phyloP scores from a whole-genome alignment of 495 filamentous ascomycete species.

The Parathielavia appendiculata region DNA sequence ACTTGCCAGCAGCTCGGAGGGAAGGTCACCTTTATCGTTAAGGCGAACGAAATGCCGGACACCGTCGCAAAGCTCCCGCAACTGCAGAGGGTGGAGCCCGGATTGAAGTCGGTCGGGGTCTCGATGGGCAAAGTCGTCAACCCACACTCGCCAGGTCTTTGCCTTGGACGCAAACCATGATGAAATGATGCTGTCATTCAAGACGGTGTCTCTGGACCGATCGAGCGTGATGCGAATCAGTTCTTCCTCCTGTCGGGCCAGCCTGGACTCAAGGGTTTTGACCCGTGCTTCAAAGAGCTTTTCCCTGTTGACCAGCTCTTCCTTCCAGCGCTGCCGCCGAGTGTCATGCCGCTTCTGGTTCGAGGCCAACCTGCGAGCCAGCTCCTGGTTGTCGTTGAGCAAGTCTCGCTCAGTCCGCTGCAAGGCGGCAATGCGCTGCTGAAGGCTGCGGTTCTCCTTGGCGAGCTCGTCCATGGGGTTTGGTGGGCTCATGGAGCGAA shows the following conservation, averaged over 20 bases:
- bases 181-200: not conserved
- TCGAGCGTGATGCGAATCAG: not conserved
- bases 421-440: conserved; percentile 24
- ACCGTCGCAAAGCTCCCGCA: conserved; percentile 19
- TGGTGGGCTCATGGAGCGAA: conserved; percentile 3
- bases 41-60: conserved; percentile 22
- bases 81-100: conserved; percentile 21
- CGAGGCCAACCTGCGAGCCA: conserved; percentile 3
- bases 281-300: conserved; percentile 15
- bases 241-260: conserved; percentile 15
- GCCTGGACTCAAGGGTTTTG: conserved; percentile 11
- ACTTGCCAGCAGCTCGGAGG: conserved; percentile 7
- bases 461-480: conserved; percentile 3
- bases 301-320: conserved; percentile 15
- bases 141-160: conserved; percentile 15
- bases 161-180: conserved; percentile 15
- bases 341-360: conserved; percentile 14
- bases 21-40: conserved; percentile 15
- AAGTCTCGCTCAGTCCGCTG: conserved; percentile 23
- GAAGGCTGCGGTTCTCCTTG: conserved; percentile 22
- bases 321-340: conserved; percentile 15
- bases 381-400: conserved; percentile 19
- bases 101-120: conserved; percentile 12
- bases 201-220: not conserved
- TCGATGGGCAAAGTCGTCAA: conserved; percentile 11